These are phyloP conservation scores for Aspergillus tamarii DNA, from an alignment of 2,329 filamentous ascomycete species.

Conservation along the genomic window DNA sequence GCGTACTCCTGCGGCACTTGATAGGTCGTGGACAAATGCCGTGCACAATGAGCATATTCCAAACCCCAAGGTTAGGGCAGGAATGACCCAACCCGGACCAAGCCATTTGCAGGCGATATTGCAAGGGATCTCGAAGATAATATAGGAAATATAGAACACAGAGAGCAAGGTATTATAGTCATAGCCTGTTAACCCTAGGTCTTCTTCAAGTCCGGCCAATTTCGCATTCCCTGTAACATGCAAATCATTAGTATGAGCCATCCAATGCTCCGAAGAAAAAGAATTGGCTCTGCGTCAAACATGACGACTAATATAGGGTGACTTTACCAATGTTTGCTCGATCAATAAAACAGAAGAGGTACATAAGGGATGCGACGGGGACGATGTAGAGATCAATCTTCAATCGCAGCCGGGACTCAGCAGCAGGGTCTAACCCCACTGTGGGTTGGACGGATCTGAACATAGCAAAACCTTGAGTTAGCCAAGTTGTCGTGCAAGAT, in stretches of 20 bases:
- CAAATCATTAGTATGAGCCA: background rate
- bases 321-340: constrained; percentile 69
- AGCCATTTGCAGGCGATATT: constrained; percentile 70
- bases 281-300: background rate
- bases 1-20: constrained; percentile 61
- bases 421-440: background rate
- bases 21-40: constrained; percentile 63
- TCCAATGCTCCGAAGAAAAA: no score
- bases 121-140: constrained; percentile 70
- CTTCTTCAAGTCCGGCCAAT: constrained; percentile 66
- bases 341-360: constrained; percentile 75
- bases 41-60: constrained; percentile 67
- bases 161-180: constrained; percentile 72
- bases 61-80: constrained; percentile 63
- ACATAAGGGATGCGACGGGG: constrained; percentile 67
- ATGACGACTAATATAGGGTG: background rate
- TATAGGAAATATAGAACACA: constrained; percentile 73
- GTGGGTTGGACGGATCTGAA: background rate
- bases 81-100: constrained; percentile 74
- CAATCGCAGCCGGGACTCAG: background rate
- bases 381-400: constrained; percentile 52
- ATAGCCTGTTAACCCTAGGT: constrained; percentile 62
- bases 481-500: background rate
- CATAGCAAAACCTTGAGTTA: background rate
- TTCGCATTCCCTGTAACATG: constrained; percentile 63